Evolutionary conservation across 208 protist genomes (phyloP).

Genomic region (Trypanosoma cruzi): DNA sequence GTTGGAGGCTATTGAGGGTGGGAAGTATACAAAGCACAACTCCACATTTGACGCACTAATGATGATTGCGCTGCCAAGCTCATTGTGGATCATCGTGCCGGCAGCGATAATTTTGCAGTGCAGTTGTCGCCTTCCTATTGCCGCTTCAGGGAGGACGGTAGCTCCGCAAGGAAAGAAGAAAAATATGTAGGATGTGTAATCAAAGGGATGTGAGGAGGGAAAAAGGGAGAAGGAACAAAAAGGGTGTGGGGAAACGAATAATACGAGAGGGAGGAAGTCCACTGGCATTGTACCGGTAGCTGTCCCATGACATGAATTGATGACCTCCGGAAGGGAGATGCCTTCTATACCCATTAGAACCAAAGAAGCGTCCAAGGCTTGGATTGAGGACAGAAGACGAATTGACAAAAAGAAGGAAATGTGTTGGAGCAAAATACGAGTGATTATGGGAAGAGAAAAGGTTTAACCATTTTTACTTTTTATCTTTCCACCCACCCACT

Average conservation of each 20-base stretch:
- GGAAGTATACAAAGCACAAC: slow-evolving; percentile 76
- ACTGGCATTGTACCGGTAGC: background rate
- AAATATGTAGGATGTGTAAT: slow-evolving; percentile 1
- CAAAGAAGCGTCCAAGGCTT: too few species aligned
- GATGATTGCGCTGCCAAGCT: slow-evolving; percentile 59
- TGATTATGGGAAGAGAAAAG: too few species aligned
- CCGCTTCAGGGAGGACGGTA: background rate
- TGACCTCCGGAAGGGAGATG: too few species aligned
- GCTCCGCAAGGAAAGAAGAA: slow-evolving; percentile 10
- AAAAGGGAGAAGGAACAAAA: background rate
- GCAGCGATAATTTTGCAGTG: slow-evolving; percentile 51
- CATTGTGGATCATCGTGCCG: slow-evolving; percentile 69
- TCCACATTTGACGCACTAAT: slow-evolving; percentile 39
- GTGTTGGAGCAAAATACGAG: too few species aligned
- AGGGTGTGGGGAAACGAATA: background rate
- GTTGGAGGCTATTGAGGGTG: slow-evolving; percentile 63
- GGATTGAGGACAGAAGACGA: too few species aligned
- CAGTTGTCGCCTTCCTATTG: slow-evolving; percentile 26
- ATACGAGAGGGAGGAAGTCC: background rate
- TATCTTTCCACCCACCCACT: too few species aligned
- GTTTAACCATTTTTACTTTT: too few species aligned
- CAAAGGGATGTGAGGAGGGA: too few species aligned
- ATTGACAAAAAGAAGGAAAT: too few species aligned
- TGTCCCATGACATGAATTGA: background rate
- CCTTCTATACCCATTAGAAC: too few species aligned